These are phyloP conservation scores for Pelargonium nanum DNA, from an alignment of 345 rosid genomes.

Conservation along the genomic window DNA sequence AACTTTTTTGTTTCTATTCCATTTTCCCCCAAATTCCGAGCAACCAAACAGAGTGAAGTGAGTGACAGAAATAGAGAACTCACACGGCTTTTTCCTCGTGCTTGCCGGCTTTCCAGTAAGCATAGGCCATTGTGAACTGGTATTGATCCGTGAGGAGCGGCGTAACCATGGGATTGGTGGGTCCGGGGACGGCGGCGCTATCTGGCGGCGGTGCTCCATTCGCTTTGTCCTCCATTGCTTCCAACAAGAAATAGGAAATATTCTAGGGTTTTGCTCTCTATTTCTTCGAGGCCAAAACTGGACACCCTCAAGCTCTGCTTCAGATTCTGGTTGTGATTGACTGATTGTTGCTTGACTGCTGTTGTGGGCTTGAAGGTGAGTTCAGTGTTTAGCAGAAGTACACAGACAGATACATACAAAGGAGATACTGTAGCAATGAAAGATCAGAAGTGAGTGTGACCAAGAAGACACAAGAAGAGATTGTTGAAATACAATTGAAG, in stretches of 20 bases:
- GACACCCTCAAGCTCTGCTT: neutral
- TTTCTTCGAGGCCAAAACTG: neutral
- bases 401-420: neutral
- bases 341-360: too few species aligned
- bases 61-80: constrained; percentile 8
- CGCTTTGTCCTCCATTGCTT: constrained; percentile 19
- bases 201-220: constrained; percentile 24
- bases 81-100: constrained; percentile 80
- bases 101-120: constrained; percentile 96
- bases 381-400: too few species aligned
- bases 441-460: neutral
- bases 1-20: neutral
- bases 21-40: neutral
- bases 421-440: neutral
- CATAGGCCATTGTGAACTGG: constrained; percentile 96
- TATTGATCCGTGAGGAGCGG: constrained; percentile 94
- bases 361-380: too few species aligned
- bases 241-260: neutral
- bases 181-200: constrained; percentile 32
- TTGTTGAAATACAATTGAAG: too few species aligned
- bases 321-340: neutral
- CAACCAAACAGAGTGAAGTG: constrained; percentile 1
- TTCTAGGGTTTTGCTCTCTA: constrained; percentile 1
- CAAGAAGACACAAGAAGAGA: neutral
- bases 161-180: constrained; percentile 91